A percentile compares a stretch with the other conserved stretches of the same genome.
phyloP scores from a whole-genome alignment of 176 grass and related monocot species.

The Hordeum marinum region DNA sequence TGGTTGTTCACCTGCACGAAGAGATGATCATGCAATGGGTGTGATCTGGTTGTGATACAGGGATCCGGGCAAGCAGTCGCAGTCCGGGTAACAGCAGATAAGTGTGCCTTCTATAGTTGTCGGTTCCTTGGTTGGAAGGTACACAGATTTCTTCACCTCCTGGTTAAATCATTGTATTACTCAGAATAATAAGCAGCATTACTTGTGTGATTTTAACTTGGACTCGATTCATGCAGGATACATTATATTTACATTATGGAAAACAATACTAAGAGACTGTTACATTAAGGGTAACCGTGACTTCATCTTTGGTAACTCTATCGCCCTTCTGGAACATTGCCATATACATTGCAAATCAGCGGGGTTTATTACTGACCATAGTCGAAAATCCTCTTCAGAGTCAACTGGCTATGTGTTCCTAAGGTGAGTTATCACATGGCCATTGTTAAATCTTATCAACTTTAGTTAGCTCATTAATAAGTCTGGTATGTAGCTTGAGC shows the following conservation, averaged over 20 bases:
- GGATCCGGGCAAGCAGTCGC: constrained; percentile 94
- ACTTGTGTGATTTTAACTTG: constrained; percentile 9
- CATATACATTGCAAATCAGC: constrained; percentile 90
- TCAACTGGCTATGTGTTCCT: constrained; percentile 93
- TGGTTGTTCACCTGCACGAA: neutral
- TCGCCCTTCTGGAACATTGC: constrained; percentile 88
- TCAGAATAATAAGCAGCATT: neutral
- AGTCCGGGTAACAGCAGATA: constrained; percentile 82
- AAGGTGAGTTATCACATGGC: constrained; percentile 35
- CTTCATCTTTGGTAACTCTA: constrained; percentile 95
- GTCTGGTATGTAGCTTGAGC: neutral
- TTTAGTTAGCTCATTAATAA: neutral
- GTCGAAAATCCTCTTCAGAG: constrained; percentile 87
- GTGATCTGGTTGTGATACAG: constrained; percentile 33
- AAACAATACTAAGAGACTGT: constrained; percentile 96
- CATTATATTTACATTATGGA: constrained; percentile 89
- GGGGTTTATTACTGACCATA: constrained; percentile 94
- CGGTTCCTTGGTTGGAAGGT: constrained; percentile 98
- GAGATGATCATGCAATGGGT: neutral
- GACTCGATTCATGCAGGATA: constrained; percentile 52
- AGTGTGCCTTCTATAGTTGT: constrained; percentile 87
- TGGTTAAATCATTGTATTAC: neutral
- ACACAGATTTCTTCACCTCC: neutral
- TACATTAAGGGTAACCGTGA: constrained; percentile 94
- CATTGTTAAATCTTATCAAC: neutral